Base-by-base conservation (phyloP, 441 rosid species). In the Brassica balearica region DNA sequence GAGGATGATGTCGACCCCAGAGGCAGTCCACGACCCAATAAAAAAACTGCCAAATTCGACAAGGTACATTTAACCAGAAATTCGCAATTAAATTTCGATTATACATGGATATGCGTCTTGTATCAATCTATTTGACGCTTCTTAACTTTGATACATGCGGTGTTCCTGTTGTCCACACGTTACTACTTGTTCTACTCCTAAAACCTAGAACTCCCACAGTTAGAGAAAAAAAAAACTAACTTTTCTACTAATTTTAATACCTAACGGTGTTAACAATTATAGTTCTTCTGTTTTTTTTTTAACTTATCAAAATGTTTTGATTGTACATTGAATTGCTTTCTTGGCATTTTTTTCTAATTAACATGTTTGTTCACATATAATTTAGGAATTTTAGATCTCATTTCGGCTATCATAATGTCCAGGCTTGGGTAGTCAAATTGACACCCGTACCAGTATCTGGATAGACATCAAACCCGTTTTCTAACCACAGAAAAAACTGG, bases 111-210 rank as follows among this genome's bases (percentile, higher is more conserved):
- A 53, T 5, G 27, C 19, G 80, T 41, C 81, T 56, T 41, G 41
- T 66, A 66, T 72, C 77, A 48, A 22, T 32, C 61, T 68, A 68
- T 72, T 32, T 66, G 77, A 66, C 62, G 3, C 68, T 72, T 66
- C 11, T 29, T 43, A 59, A 59, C 48, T 59, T 78, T 60, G 70
- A 14, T 68, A 73, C 82, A 25, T 78, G 77, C 74, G 36, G 60
- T 72, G 81, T 48, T 66, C 22, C 29, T 59, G 43, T 72, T 64
- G 43, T 58, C 77, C 73, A 19, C 60, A 77, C 32, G 5, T 64
- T 70, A 53, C 65, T 63, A 32, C 64, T 55, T 6, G 12, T 34
- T 58, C 51, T 36, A 10, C 22, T 36, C 64, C 59, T 29, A 29
- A 29, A 29, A 29, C 1, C 34, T 29, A 29, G 34, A 29, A 29